phyloP scores from a whole-genome alignment of 108 stramenopile genomes.

The Skeletonema potamos region DNA sequence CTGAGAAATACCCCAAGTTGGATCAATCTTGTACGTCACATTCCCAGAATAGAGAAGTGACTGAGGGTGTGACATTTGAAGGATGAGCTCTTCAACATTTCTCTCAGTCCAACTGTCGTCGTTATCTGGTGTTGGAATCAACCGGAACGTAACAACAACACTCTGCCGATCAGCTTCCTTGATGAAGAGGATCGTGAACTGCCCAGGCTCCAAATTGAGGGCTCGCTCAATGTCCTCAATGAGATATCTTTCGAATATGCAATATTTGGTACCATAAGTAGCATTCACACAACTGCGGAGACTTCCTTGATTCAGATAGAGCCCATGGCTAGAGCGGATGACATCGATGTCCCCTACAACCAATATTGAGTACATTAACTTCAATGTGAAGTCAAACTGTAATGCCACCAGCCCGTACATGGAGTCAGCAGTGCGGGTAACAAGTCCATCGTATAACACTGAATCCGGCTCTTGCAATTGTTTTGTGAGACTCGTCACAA shows the following conservation, averaged over 20 bases:
- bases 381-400: constrained; percentile 62
- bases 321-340: constrained; percentile 21
- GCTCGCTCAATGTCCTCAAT: constrained; percentile 31
- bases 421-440: constrained; percentile 53
- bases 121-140: constrained; percentile 26
- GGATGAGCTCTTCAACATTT: constrained; percentile 35
- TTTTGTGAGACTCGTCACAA: constrained; percentile 49
- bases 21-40: constrained; percentile 63
- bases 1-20: constrained; percentile 69
- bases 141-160: constrained; percentile 46
- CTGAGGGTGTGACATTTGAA: constrained; percentile 50
- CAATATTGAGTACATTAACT: constrained; percentile 59
- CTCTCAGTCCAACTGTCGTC: constrained; percentile 20
- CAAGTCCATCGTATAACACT: constrained; percentile 48
- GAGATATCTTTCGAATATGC: constrained; percentile 61
- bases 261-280: constrained; percentile 44
- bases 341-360: constrained; percentile 48
- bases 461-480: constrained; percentile 59
- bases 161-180: constrained; percentile 38
- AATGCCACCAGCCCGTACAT: constrained; percentile 59
- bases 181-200: constrained; percentile 43
- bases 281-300: constrained; percentile 43
- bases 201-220: constrained; percentile 31
- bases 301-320: constrained; percentile 70
- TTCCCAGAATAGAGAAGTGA: constrained; percentile 70